phyloP scores from a whole-genome alignment of 2,329 filamentous ascomycete genomes.

The Rhynchosporium agropyri region DNA sequence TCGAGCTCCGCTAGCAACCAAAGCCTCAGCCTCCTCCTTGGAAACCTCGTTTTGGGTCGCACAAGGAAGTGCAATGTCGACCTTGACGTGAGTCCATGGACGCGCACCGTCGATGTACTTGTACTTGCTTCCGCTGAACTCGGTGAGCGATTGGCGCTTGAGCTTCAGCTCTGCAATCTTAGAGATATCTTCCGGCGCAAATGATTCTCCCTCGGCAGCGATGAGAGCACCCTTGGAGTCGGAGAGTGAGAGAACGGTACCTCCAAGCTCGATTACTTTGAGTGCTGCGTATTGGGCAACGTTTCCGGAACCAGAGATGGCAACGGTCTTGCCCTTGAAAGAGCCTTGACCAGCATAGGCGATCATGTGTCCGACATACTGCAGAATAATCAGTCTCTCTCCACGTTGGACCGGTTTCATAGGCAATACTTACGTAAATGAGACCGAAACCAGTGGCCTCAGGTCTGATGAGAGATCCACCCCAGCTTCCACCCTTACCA shows the following conservation, averaged over 20 bases:
- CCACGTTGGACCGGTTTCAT: not conserved
- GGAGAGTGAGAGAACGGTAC: constrained; percentile 87
- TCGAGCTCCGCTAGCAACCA: constrained; percentile 74
- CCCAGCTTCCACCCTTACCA: constrained; percentile 92
- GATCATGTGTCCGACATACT: constrained; percentile 94
- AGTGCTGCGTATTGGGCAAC: constrained; percentile 97
- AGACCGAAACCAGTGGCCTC: constrained; percentile 97
- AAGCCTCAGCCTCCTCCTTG: constrained; percentile 82
- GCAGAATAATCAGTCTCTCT: constrained; percentile 9
- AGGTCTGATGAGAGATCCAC: constrained; percentile 89
- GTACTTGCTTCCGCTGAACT: constrained; percentile 72
- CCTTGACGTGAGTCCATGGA: constrained; percentile 87
- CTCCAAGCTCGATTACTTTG: constrained; percentile 95
- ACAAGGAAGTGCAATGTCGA: constrained; percentile 89
- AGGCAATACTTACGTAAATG: constrained; percentile 67
- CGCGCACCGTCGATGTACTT: constrained; percentile 85
- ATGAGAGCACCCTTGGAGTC: constrained; percentile 88
- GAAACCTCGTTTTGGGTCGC: constrained; percentile 98
- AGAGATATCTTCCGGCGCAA: constrained; percentile 79
- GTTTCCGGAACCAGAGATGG: constrained; percentile 96
- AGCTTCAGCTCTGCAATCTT: constrained; percentile 86
- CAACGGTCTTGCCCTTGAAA: constrained; percentile 89
- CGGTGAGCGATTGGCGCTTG: constrained; percentile 78
- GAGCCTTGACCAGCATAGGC: constrained; percentile 82
- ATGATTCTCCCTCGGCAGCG: constrained; percentile 67